phyloP scores from a whole-genome alignment of 2,329 filamentous ascomycete genomes.

The Cercospora berteroae region DNA sequence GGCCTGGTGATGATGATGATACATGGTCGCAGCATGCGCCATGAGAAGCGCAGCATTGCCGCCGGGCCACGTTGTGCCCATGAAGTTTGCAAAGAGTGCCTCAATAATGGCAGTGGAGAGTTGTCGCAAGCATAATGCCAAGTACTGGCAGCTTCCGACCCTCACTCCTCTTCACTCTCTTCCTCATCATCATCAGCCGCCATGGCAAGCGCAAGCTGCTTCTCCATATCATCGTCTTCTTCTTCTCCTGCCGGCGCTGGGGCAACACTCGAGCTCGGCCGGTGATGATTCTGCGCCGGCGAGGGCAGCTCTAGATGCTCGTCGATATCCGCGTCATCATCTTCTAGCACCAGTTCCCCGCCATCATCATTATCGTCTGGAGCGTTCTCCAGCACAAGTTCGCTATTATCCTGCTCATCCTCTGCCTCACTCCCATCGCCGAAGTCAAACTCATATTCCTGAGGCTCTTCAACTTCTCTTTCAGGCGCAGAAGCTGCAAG shows the following conservation, averaged over 20 bases:
- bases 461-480: conserved; percentile 15
- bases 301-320: conserved; percentile 31
- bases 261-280: conserved; percentile 26
- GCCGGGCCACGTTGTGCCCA: background rate
- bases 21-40: background rate
- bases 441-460: conserved; percentile 35
- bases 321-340: conserved; percentile 38
- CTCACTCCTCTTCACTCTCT: conserved; percentile 47
- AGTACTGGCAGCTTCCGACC: background rate
- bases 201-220: conserved; percentile 44
- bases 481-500: conserved; percentile 24
- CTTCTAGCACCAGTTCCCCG: conserved; percentile 26
- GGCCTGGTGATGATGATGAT: background rate
- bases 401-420: conserved; percentile 6
- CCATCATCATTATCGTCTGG: conserved; percentile 25
- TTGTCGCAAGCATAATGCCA: background rate
- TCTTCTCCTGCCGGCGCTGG: conserved; percentile 29
- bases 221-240: conserved; percentile 44
- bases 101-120: background rate
- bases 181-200: conserved; percentile 40
- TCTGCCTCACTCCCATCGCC: conserved; percentile 25
- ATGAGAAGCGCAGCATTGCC: background rate
- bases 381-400: conserved; percentile 17
- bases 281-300: conserved; percentile 30
- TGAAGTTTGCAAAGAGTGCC: background rate